phyloP scores from a whole-genome alignment of 371 early-diverging fungal species.

The Mortierella sp. region DNA sequence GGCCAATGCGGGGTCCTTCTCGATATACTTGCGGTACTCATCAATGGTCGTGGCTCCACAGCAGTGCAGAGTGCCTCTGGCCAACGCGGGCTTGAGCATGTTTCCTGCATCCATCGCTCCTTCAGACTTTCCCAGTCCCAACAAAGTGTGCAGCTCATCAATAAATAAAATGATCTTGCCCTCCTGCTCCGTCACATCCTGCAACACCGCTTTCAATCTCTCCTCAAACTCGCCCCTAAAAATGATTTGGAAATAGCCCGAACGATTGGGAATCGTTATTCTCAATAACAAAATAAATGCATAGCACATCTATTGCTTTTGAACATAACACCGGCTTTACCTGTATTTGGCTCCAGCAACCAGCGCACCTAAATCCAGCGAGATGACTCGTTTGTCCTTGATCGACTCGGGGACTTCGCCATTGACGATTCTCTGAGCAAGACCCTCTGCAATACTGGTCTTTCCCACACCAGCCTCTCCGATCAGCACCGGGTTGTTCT shows the following conservation, averaged over 20 bases:
- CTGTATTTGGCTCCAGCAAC: slow-evolving; percentile 88
- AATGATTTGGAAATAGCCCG: background rate
- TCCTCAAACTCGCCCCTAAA: slow-evolving; percentile 89
- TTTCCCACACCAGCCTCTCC: slow-evolving; percentile 84
- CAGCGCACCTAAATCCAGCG: slow-evolving; percentile 84
- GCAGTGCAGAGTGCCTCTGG: slow-evolving; percentile 85
- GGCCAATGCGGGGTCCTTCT: slow-evolving; percentile 91
- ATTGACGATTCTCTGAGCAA: slow-evolving; percentile 87
- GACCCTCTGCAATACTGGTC: slow-evolving; percentile 77
- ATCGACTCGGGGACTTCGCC: slow-evolving; percentile 86
- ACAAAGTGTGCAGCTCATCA: slow-evolving; percentile 88
- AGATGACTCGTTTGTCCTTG: slow-evolving; percentile 80
- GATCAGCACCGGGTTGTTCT: slow-evolving; percentile 94
- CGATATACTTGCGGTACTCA: slow-evolving; percentile 88
- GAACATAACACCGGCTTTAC: slow-evolving; percentile 32
- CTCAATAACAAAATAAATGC: background rate
- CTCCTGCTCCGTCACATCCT: slow-evolving; percentile 79
- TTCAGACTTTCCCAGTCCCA: slow-evolving; percentile 85
- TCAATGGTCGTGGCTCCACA: slow-evolving; percentile 93
- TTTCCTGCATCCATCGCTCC: slow-evolving; percentile 87
- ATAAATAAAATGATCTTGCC: slow-evolving; percentile 87
- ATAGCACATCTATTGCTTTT: background rate
- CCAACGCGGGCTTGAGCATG: slow-evolving; percentile 90
- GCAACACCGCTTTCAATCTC: slow-evolving; percentile 81
- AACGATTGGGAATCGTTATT: background rate